These are phyloP conservation scores for Haplographium delicatum DNA, from an alignment of 495 filamentous ascomycete genomes.

Conservation along the genomic window DNA sequence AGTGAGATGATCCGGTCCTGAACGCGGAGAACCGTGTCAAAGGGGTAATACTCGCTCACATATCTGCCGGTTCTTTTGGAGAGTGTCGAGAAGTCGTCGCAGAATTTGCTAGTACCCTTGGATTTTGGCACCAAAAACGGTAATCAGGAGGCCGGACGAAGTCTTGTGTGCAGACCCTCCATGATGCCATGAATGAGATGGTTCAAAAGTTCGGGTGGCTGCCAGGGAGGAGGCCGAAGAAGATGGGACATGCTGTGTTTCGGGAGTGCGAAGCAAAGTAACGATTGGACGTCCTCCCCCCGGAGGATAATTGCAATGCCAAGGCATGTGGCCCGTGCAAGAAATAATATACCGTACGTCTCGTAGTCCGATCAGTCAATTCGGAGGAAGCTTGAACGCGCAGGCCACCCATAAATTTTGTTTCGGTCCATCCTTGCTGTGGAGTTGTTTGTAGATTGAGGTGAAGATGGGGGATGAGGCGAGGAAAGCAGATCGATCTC, in stretches of 20 bases:
- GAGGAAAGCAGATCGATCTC: too few species aligned
- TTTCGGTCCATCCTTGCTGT: too few species aligned
- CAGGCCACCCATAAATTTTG: too few species aligned
- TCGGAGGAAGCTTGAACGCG: too few species aligned
- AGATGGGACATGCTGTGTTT: conserved; percentile 11
- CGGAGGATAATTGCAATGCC: conserved; percentile 2
- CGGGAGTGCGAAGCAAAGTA: too few species aligned
- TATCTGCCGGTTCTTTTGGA: neutral
- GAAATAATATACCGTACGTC: too few species aligned
- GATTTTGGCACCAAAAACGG: neutral
- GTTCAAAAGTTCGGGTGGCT: neutral
- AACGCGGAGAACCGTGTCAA: conserved; percentile 4
- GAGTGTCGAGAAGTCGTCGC: conserved; percentile 3
- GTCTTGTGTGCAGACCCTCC: neutral
- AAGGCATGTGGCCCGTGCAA: neutral
- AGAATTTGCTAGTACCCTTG: conserved; percentile 4
- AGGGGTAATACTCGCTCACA: neutral
- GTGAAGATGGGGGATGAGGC: too few species aligned
- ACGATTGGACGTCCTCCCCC: too few species aligned
- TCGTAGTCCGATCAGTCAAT: too few species aligned
- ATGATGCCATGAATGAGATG: neutral
- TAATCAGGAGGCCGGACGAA: neutral
- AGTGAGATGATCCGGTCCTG: neutral
- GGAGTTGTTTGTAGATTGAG: too few species aligned
- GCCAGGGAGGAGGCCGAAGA: neutral